Conservation (phyloP, 2,329 filamentous ascomycete species). For the Pseudogymnoascus sp. region DNA sequence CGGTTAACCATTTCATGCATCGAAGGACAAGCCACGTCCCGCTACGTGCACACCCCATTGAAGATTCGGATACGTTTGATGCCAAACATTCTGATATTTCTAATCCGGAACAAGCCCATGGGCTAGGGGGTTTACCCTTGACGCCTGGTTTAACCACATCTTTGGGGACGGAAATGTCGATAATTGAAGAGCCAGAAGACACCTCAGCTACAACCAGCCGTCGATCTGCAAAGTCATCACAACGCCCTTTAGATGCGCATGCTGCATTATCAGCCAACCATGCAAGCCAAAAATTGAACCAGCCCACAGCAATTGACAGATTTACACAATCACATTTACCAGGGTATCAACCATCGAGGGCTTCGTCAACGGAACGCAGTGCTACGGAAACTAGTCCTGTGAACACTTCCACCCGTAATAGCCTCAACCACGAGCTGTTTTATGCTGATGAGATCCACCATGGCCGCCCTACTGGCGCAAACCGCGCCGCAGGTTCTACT, state of each 20-base stretch:
- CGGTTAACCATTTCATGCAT: background rate
- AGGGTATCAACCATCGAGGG: slow-evolving; percentile 44
- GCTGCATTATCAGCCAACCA: slow-evolving; percentile 26
- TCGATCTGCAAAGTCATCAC: slow-evolving; percentile 26
- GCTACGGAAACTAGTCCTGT: slow-evolving; percentile 52
- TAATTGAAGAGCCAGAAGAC: background rate
- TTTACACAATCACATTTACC: slow-evolving; percentile 41
- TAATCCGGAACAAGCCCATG: slow-evolving; percentile 18
- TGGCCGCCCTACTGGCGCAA: slow-evolving; percentile 40
- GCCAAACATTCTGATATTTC: background rate
- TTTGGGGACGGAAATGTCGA: slow-evolving; percentile 10
- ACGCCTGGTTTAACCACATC: slow-evolving; percentile 15
- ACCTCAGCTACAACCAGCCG: background rate
- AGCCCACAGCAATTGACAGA: slow-evolving; percentile 32
- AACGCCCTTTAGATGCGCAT: slow-evolving; percentile 28
- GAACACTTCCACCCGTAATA: slow-evolving; percentile 53
- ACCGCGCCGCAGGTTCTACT: slow-evolving; percentile 50
- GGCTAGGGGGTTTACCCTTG: background rate
- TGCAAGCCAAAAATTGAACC: slow-evolving; percentile 27
- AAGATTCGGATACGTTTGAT: background rate
- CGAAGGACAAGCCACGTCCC: background rate
- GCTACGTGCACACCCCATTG: background rate
- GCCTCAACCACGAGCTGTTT: slow-evolving; percentile 52
- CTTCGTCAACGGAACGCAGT: slow-evolving; percentile 53
- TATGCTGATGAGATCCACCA: slow-evolving; percentile 35